Base-by-base conservation (phyloP, 495 filamentous ascomycete species). In the Aspergillus coremiiformis region DNA sequence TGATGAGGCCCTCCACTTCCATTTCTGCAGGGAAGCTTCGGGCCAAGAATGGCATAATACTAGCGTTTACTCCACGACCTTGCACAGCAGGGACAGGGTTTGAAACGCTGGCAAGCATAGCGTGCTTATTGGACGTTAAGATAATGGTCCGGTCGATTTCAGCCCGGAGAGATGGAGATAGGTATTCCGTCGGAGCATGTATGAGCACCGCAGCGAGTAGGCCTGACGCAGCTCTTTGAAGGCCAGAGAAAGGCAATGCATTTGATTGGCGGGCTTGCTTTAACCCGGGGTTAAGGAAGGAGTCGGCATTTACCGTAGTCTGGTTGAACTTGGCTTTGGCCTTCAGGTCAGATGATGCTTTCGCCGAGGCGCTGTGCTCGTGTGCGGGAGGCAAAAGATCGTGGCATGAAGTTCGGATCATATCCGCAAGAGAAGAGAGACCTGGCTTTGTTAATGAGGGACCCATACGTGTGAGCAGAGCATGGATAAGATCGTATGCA, bases 81-180 rank as follows among this genome's bases (percentile, higher is more conserved):
- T 77, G 77, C 39, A 73, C 70, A 30, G 78, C 78, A 12, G 78
- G 71, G 49, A 83, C 77, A 1, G 89, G 87, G 66, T 92, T 86
- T 46, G 95, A 68, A 11, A 89, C 81, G 64, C 87, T 90, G 24
- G 89, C 84, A 11, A 90, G 60, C 78, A 95, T 85, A 10, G 84
- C 82, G 22, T 78, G 62, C 66, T 81, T 84, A 56, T 83, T 75
- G 33, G 75, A 68, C 17, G 71, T 77, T 30, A 95, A 64, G 47
- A 95, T 84, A 32, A 88, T 84, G 1, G 87, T 87, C 39, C 83
- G 83, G 62, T 95, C 87, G 55, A 95, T 80, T 39, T 84, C 77
- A 12, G 81, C 74, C 42, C 90, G 82, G 10, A 86, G 43, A 4
- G 84, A 78, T 2, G 79, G 73, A 12, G 82, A 73, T 20, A 94